Evolutionary conservation across 1,284 basidiomycete genomes (phyloP).

Genomic region (Tylopilus microsporus): DNA sequence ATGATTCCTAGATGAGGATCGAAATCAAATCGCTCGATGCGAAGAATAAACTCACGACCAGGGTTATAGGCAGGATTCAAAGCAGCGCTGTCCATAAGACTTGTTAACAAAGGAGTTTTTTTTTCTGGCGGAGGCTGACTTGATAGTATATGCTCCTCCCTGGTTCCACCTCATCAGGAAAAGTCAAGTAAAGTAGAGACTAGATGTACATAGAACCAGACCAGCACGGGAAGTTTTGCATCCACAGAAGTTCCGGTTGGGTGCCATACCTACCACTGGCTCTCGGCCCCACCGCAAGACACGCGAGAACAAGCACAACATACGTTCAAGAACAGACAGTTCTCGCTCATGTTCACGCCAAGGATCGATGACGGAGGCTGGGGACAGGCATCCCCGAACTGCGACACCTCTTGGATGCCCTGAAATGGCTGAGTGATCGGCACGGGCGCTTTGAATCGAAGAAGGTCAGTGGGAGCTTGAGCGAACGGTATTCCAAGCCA

Average conservation of each 20-base stretch:
- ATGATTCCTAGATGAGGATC: slow-evolving; percentile 12
- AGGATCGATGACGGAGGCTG: slow-evolving; percentile 40
- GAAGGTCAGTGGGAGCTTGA: slow-evolving; percentile 48
- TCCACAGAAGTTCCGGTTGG: slow-evolving; percentile 8
- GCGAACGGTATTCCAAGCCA: slow-evolving; percentile 70
- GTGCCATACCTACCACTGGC: slow-evolving; percentile 16
- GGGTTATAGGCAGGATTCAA: too few species aligned
- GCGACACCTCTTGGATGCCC: slow-evolving; percentile 40
- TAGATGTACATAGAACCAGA: slow-evolving; percentile 22
- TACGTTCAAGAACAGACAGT: slow-evolving; percentile 40
- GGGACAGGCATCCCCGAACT: slow-evolving; percentile 56
- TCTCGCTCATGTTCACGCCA: slow-evolving; percentile 49
- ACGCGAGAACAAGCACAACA: too few species aligned
- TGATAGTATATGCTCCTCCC: slow-evolving; percentile 19
- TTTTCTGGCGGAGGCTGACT: slow-evolving; percentile 3
- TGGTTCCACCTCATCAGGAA: slow-evolving; percentile 3
- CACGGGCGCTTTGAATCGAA: slow-evolving; percentile 59
- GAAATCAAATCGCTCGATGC: too few species aligned
- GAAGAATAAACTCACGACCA: too few species aligned
- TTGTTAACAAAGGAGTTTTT: too few species aligned
- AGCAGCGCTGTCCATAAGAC: too few species aligned
- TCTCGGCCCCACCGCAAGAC: neutral
- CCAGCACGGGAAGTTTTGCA: slow-evolving; percentile 18
- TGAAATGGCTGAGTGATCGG: slow-evolving; percentile 38
- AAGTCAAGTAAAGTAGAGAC: neutral